Evolutionary conservation across 1,284 basidiomycete species (phyloP), one percentile per base, ranked within the genome.

Genomic region (Leccinum griseonigrum): DNA sequence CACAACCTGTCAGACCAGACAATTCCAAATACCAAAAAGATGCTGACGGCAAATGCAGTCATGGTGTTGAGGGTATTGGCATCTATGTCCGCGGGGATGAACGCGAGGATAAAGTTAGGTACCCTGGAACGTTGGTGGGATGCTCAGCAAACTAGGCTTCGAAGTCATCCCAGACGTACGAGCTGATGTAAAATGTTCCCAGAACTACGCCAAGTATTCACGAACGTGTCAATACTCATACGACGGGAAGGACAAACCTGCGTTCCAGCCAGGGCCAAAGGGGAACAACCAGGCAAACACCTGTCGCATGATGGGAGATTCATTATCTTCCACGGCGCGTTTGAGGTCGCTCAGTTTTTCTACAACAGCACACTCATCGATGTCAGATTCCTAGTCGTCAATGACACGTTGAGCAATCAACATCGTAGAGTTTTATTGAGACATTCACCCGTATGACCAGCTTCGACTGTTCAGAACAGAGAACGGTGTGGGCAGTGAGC

Each of bases 111-210:
- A 69, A 95, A 92, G 78, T 96, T 96, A 58, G 93, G 94, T 60
- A 95, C 85, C 50, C 92, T 94, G 73, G 56, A 61, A 69, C 64
- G 62, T 67, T 65, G 67, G 69, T 60, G 26, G 59, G 46, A 62
- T 34, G n/a, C 54, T 60, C 60, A 62, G 64, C 54, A 53, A 68
- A 57, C 60, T 68, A 34, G 63, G 63, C 58, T 64, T 64, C 56
- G 64, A 65, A 60, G 55, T 60, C 59, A 57, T 56, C 62, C 53
- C 26, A 63, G 43, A 80, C 91, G 73, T 71, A 94, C 92, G 93
- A 95, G 81, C 91, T 94, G 74, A 95, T 95, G 79, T 95, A 95
- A 81, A 95, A 94, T 34, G 93, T 95, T 65, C 90, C 93, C 48
- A 95, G 81, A 64, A 95, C 85, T 85, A 66, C 34, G 56, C 59